Conservation (phyloP, 2,329 filamentous ascomycete genomes). For the Pestalotiopsis sp. region DNA sequence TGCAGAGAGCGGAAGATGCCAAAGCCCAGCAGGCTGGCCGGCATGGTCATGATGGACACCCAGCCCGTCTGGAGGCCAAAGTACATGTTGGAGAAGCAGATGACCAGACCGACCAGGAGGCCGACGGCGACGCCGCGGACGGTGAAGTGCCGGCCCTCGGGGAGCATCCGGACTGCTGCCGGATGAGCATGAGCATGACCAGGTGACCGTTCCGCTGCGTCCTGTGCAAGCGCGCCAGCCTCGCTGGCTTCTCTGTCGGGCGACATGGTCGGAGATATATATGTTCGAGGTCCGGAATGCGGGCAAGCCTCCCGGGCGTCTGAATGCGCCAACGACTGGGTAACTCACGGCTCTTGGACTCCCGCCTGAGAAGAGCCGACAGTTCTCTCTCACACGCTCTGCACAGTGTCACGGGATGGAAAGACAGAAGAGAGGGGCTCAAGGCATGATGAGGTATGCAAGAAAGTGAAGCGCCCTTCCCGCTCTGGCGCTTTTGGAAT, state of each 20-base stretch:
- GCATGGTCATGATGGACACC: conserved; percentile 92
- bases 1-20: conserved; percentile 85
- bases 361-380: neutral
- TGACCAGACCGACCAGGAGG: conserved; percentile 81
- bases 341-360: neutral
- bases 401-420: neutral
- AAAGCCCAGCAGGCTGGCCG: conserved; percentile 90
- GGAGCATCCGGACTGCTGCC: conserved; percentile 27
- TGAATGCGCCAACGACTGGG: neutral
- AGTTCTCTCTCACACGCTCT: neutral
- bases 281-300: neutral
- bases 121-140: conserved; percentile 78
- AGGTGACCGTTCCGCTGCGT: conserved; percentile 8
- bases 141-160: conserved; percentile 75
- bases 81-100: conserved; percentile 97
- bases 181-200: neutral
- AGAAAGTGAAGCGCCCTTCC: neutral
- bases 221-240: conserved; percentile 9
- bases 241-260: conserved; percentile 27
- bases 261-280: conserved; percentile 21
- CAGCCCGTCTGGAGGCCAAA: conserved; percentile 88
- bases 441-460: neutral
- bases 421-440: neutral
- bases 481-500: neutral
- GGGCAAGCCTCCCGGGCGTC: neutral